A percentile compares a stretch with the other conserved stretches of the same genome.
These are phyloP conservation scores for Daldinia sp. DNA, from an alignment of 2,329 filamentous ascomycete species.

Conservation along the genomic window DNA sequence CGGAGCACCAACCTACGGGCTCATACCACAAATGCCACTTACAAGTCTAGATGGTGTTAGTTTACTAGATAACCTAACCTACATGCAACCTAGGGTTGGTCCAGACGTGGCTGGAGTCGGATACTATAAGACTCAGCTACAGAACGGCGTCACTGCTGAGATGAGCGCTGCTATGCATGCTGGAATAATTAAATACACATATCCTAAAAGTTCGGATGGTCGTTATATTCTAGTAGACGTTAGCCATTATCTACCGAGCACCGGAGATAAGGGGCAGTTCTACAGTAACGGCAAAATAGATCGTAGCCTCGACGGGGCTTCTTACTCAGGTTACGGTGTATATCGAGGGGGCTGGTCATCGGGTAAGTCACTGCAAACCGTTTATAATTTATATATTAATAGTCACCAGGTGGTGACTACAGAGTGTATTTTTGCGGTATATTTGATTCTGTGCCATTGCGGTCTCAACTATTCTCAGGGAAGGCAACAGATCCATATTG, in stretches of 20 bases:
- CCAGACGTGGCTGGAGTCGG: conserved; percentile 59
- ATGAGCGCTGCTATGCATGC: conserved; percentile 58
- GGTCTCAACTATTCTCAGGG: conserved; percentile 51
- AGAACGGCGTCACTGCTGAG: conserved; percentile 58
- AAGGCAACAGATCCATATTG: conserved; percentile 56
- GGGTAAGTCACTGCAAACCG: conserved; percentile 21
- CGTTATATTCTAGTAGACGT: conserved; percentile 56
- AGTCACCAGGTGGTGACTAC: conserved; percentile 49
- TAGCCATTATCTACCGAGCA: conserved; percentile 57
- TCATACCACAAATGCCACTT: conserved; percentile 60
- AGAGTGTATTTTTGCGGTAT: conserved; percentile 55
- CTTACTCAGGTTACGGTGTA: conserved; percentile 56
- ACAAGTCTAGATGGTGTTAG: conserved; percentile 51
- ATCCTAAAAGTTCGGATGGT: conserved; percentile 49
- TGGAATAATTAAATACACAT: conserved; percentile 62
- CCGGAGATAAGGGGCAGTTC: conserved; percentile 51
- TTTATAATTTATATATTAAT: conserved; percentile 1
- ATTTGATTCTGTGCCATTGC: conserved; percentile 49
- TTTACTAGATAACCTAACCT: conserved; percentile 57
- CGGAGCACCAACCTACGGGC: conserved; percentile 66
- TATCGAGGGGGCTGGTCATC: conserved; percentile 57
- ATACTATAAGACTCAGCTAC: conserved; percentile 60
- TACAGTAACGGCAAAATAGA: conserved; percentile 54
- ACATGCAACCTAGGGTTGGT: conserved; percentile 54
- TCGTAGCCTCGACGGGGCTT: conserved; percentile 48